Evolutionary conservation across 352 stramenopile species (phyloP).

Genomic region (Pelagophyceae sp.): DNA sequence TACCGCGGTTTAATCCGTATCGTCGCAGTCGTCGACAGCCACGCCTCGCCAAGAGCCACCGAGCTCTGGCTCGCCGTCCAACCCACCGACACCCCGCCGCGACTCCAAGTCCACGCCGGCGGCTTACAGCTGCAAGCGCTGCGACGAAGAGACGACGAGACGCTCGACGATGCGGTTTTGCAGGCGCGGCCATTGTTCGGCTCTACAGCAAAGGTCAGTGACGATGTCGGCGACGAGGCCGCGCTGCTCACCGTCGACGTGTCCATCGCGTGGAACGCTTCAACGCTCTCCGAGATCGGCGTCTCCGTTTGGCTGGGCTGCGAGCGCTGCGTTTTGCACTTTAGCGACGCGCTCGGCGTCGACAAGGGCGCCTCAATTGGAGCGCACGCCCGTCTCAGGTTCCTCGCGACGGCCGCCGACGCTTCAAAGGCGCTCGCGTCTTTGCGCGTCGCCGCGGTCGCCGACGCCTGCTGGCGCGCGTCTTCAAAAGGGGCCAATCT

Average conservation of each 20-base stretch:
- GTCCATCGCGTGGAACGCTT: background rate
- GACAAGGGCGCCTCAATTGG: background rate
- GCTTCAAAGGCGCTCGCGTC: background rate
- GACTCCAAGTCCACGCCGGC: background rate
- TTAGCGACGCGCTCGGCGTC: background rate
- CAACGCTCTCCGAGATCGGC: background rate
- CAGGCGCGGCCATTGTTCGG: background rate
- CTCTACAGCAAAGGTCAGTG: too few relatives aligned
- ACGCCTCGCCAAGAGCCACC: too few relatives aligned
- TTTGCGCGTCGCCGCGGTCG: background rate
- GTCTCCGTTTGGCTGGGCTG: background rate
- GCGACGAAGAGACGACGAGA: background rate
- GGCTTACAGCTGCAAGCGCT: background rate
- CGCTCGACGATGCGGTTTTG: background rate
- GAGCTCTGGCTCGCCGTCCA: too few relatives aligned
- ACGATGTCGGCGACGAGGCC: background rate
- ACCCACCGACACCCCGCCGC: too few relatives aligned
- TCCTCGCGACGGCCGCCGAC: background rate
- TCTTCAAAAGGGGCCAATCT: too few relatives aligned
- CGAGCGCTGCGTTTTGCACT: background rate
- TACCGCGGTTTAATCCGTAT: background rate
- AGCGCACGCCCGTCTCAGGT: background rate
- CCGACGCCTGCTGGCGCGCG: background rate
- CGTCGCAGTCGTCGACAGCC: background rate
- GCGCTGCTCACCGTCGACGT: background rate